Evolutionary conservation across 192 early-diverging fungal genomes (phyloP).

Genomic region (Paraglomus occultum): DNA sequence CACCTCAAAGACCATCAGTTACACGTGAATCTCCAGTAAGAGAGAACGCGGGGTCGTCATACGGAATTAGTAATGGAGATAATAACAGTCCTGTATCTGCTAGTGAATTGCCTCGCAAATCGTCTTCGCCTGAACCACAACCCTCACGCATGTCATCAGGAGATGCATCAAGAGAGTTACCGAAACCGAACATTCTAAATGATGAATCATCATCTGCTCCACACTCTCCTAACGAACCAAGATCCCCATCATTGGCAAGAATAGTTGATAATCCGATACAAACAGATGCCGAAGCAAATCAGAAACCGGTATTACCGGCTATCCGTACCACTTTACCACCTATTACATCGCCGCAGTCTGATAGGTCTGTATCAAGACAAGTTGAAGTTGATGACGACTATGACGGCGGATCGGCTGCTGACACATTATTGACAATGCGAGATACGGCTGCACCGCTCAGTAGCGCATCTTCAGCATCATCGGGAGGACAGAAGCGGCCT

Average conservation of each 20-base stretch:
- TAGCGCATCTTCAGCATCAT: neutral
- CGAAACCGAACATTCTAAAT: conserved; percentile 13
- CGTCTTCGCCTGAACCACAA: neutral
- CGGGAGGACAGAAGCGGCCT: conserved; percentile 8
- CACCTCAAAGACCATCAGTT: neutral
- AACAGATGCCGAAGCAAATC: conserved; percentile 4
- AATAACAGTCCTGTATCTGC: neutral
- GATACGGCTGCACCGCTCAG: neutral
- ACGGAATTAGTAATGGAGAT: neutral
- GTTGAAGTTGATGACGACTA: conserved; percentile 29
- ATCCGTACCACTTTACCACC: neutral
- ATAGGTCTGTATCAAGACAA: neutral
- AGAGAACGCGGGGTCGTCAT: neutral
- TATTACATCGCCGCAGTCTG: neutral
- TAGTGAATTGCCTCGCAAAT: neutral
- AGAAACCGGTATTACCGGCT: conserved; percentile 17
- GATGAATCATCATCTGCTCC: conserved; percentile 11
- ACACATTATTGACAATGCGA: conserved; percentile 1
- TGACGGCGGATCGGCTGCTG: conserved; percentile 4
- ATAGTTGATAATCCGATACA: neutral
- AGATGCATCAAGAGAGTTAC: neutral
- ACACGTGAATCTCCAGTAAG: conserved; percentile 14
- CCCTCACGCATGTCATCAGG: conserved; percentile 18
- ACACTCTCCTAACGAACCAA: neutral
- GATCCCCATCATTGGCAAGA: neutral